phyloP scores from a whole-genome alignment of 192 early-diverging fungal species.

The Geosiphon pyriformis region DNA sequence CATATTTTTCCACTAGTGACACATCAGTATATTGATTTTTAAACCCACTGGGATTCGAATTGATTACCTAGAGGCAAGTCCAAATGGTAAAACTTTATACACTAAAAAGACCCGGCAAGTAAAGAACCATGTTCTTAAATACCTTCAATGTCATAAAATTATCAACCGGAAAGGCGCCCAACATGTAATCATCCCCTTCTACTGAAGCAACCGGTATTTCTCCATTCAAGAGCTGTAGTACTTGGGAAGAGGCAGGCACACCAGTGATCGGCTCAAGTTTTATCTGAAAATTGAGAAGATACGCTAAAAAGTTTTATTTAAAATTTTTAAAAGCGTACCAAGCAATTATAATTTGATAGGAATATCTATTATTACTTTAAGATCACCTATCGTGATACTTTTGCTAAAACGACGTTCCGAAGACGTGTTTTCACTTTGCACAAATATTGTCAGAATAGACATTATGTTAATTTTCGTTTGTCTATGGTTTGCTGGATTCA shows the following conservation, averaged over 20 bases:
- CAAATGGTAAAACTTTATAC: constrained; percentile 75
- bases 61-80: constrained; percentile 60
- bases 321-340: too few species aligned
- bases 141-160: constrained; percentile 80
- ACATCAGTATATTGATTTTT: constrained; percentile 80
- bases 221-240: constrained; percentile 55
- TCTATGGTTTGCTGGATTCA: too few species aligned
- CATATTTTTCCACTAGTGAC: constrained; percentile 90
- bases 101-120: constrained; percentile 83
- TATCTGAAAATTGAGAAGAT: constrained; percentile 33
- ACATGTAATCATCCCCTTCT: constrained; percentile 56
- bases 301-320: neutral
- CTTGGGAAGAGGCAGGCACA: constrained; percentile 63
- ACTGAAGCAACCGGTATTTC: constrained; percentile 45
- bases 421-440: constrained; percentile 71
- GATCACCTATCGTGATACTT: constrained; percentile 52
- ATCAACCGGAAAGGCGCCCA: constrained; percentile 82
- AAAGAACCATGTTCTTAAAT: constrained; percentile 42
- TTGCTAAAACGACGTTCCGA: constrained; percentile 89
- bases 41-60: constrained; percentile 59
- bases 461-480: constrained; percentile 27
- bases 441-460: constrained; percentile 88
- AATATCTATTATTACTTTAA: constrained; percentile 57
- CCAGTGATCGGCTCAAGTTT: constrained; percentile 92
- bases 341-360: constrained; percentile 24